Conservation (phyloP, 345 rosid species). For the Mallotus nudiflorus region DNA sequence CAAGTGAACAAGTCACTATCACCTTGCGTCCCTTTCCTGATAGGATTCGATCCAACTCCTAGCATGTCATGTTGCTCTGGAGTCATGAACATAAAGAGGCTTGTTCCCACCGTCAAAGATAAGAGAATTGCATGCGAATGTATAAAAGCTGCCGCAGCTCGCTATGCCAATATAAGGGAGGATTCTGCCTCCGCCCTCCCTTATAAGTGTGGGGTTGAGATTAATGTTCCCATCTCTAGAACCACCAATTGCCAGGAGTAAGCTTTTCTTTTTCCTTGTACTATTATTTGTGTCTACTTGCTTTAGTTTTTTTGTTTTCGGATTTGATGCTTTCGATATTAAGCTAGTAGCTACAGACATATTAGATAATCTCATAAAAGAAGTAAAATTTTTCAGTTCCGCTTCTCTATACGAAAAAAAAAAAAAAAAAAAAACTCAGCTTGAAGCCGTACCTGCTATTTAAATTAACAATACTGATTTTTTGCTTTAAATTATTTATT, state of each 20-base stretch:
- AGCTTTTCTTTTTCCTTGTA: no score
- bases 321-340: no score
- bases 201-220: neutral
- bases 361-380: no score
- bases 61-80: neutral
- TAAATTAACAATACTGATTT: no score
- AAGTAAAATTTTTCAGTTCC: no score
- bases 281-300: no score
- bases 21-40: neutral
- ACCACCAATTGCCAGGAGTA: neutral
- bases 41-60: neutral
- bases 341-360: no score
- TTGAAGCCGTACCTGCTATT: no score
- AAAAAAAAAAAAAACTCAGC: no score
- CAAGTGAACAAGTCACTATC: neutral
- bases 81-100: neutral
- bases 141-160: neutral
- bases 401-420: no score
- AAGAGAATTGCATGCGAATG: neutral
- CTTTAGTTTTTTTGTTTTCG: no score
- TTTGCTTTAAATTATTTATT: no score
- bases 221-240: constrained; percentile 9
- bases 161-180: neutral
- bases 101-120: neutral
- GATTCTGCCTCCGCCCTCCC: constrained; percentile 8